Evolutionary conservation across 2,329 filamentous ascomycete genomes (phyloP), one percentile per base, ranked within the genome.

Genomic region (Akanthomyces muscarius): DNA sequence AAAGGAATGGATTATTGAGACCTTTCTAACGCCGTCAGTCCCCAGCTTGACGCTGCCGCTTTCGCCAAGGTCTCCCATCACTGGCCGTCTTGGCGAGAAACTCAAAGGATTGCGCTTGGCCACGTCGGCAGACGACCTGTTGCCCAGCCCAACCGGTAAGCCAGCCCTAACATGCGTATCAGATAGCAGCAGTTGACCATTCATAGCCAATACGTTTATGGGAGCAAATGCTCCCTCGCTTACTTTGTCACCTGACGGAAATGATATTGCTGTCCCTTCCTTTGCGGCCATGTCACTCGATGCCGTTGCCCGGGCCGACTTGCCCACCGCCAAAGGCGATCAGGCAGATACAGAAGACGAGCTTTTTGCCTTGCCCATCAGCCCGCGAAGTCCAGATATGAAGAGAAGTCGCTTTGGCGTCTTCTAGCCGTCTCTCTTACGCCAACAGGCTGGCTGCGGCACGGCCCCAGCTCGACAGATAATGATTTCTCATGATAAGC

Each of bases 321-420:
- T 66, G 3, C 62, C 64, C 6, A 66, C 70, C 21, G 63, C 64
- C 18, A 65, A 67, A 18, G 54, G 66, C 6, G 64, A 66, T 28
- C 62, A 65, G 18, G 68, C 69, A 41, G 72, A 74, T 33, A 69
- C 66, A 0, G 89, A 92, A 67, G 92, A 96, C 64, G 93, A 90
- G 47, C 80, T 97, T 2, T 97, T 97, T 71, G 92, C 92, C 0
- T 83, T 96, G 59, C 92, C 91, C 1, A 86, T 97, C 77, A 94
- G 90, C 70, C 92, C 92, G 1, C 82, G 92, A 57, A 93, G 90
- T 69, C 92, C 92, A 0, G 92, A 96, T 68, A 92, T 95, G 81
- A 86, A 87, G 60, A 90, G 87, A 69, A 93, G 90, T 71, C 92
- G 92, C 0, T 97, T 97, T 71, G 86, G 83, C 68, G 76, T 84